phyloP scores from a whole-genome alignment of 345 rosid species.

The Eucalyptus urophylla region DNA sequence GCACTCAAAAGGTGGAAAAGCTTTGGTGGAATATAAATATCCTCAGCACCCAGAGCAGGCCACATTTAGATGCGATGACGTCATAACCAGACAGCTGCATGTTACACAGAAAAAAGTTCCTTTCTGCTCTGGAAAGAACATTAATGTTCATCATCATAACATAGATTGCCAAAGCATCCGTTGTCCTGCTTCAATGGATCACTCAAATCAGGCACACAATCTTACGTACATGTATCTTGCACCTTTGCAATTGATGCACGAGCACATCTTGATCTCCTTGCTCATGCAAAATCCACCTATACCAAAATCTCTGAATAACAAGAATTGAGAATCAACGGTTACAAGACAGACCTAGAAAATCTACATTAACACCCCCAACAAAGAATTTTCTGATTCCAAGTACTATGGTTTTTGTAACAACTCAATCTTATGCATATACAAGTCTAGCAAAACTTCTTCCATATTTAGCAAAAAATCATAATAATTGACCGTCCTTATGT shows the following conservation, averaged over 20 bases:
- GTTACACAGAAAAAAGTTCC: background rate
- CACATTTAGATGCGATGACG: background rate
- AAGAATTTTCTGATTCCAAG: background rate
- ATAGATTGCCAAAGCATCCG: background rate
- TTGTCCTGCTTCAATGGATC: background rate
- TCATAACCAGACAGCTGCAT: background rate
- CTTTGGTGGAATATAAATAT: background rate
- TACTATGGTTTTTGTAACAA: background rate
- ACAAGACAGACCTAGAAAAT: background rate
- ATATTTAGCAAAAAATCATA: background rate
- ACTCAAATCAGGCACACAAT: background rate
- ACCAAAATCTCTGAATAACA: background rate
- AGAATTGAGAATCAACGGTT: background rate
- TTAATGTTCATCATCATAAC: background rate
- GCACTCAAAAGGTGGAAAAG: background rate
- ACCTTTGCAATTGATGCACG: background rate
- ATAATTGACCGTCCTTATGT: background rate
- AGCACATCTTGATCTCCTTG: background rate
- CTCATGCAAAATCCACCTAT: background rate
- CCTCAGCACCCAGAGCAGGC: background rate
- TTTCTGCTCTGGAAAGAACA: background rate
- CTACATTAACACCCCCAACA: too few relatives aligned
- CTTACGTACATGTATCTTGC: background rate
- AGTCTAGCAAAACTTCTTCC: background rate
- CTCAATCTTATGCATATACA: background rate